phyloP scores from a whole-genome alignment of 306 rosid species.

The Alnus rubra region DNA sequence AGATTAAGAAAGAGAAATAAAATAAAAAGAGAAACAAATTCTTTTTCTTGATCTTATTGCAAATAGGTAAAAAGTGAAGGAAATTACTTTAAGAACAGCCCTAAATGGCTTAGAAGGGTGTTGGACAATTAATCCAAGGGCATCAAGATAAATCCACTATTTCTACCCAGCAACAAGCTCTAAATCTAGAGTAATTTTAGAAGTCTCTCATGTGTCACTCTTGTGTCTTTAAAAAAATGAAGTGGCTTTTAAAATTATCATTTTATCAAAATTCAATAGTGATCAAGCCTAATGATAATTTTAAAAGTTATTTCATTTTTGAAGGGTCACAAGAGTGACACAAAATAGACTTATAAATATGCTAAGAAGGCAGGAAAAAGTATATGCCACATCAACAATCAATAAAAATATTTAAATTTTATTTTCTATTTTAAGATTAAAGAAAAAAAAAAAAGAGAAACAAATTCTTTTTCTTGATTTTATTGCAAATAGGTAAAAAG shows the following conservation, averaged over 20 bases:
- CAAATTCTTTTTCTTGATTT: background rate
- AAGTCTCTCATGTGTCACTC: no score
- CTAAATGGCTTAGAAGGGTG: conserved; percentile 9
- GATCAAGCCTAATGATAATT: no score
- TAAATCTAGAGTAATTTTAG: no score
- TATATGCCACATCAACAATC: background rate
- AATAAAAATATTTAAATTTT: background rate
- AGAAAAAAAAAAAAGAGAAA: background rate
- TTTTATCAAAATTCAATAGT: no score
- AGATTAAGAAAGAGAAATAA: no score
- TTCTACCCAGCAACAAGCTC: no score
- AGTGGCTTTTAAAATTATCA: no score
- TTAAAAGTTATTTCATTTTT: background rate
- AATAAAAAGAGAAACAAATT: no score
- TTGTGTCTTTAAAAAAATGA: no score
- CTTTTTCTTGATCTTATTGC: conserved; percentile 55
- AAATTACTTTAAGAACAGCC: conserved; percentile 19
- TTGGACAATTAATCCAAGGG: conserved; percentile 3
- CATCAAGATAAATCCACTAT: background rate
- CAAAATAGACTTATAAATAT: background rate
- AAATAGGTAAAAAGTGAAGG: conserved; percentile 11
- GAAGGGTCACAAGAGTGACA: no score
- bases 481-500: conserved; percentile 15
- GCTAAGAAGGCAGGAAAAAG: background rate
- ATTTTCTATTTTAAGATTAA: background rate